Conservation (phyloP, 1,284 basidiomycete genomes). For the Fomitopsis pinicola region DNA sequence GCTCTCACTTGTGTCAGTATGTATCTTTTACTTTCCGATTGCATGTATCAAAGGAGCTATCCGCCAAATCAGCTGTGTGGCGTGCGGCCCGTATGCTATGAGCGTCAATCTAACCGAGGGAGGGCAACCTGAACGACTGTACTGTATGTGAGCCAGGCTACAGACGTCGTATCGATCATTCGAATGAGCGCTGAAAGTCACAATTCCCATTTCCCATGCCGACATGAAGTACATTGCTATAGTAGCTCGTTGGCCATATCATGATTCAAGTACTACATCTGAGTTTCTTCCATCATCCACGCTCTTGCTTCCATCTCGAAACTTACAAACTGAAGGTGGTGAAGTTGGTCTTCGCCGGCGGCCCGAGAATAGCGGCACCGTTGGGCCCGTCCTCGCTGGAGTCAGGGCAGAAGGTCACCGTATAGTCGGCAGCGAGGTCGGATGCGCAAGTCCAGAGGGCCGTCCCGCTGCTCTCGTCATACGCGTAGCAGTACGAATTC, state of each 20-base stretch:
- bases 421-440: conserved; percentile 36
- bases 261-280: no score
- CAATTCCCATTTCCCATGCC: no score
- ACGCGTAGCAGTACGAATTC: conserved; percentile 47
- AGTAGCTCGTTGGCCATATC: no score
- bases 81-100: background rate
- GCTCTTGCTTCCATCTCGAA: background rate
- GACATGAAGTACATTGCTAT: no score
- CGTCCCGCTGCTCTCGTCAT: conserved; percentile 42
- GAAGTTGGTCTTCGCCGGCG: background rate
- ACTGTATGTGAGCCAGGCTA: background rate
- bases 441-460: conserved; percentile 43
- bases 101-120: no score
- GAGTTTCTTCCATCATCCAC: background rate
- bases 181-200: no score
- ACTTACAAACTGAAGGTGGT: background rate
- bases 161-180: no score
- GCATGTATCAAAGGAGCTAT: background rate
- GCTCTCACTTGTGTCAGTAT: conserved; percentile 24
- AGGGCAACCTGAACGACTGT: no score
- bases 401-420: conserved; percentile 44
- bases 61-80: background rate
- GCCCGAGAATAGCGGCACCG: background rate
- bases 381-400: background rate
- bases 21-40: background rate